phyloP scores from a whole-genome alignment of 352 stramenopile species.

The Phytophthora foliorum region DNA sequence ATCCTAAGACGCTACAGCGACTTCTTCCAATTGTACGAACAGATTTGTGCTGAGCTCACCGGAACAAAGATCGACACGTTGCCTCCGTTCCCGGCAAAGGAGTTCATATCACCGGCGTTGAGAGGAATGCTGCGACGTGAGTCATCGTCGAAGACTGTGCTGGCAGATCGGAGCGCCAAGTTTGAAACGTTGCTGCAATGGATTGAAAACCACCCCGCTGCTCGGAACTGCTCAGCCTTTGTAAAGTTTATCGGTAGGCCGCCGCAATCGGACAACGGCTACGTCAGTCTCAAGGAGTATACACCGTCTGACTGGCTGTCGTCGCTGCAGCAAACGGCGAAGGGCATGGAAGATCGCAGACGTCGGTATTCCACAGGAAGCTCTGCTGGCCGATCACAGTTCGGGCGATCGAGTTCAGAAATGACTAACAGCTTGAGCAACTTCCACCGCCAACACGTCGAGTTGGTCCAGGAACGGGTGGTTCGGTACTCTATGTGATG shows the following conservation, averaged over 20 bases:
- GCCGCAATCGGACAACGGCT: constrained; percentile 61
- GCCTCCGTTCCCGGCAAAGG: constrained; percentile 63
- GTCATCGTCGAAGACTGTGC: constrained; percentile 46
- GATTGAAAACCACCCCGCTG: constrained; percentile 54
- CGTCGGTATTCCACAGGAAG: constrained; percentile 43
- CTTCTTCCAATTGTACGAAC: constrained; percentile 61
- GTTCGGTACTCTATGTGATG: constrained; percentile 15
- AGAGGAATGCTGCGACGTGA: constrained; percentile 51
- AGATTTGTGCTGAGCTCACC: constrained; percentile 34
- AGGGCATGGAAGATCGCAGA: constrained; percentile 27
- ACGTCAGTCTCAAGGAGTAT: constrained; percentile 78
- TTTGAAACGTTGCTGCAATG: constrained; percentile 65
- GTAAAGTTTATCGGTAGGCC: constrained; percentile 62
- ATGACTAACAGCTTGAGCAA: not conserved
- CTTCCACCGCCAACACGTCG: not conserved
- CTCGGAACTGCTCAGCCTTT: constrained; percentile 37
- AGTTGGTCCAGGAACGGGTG: not conserved
- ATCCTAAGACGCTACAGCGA: constrained; percentile 71
- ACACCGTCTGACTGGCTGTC: constrained; percentile 66
- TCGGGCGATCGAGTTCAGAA: constrained; percentile 15
- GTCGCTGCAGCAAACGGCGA: constrained; percentile 56
- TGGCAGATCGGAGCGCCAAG: constrained; percentile 57
- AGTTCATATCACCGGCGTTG: constrained; percentile 55
- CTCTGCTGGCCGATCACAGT: not conserved
- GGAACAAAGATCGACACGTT: constrained; percentile 11